These are phyloP conservation scores for Umbelopsis ramanniana DNA, from an alignment of 192 early-diverging fungal genomes.

Conservation along the genomic window DNA sequence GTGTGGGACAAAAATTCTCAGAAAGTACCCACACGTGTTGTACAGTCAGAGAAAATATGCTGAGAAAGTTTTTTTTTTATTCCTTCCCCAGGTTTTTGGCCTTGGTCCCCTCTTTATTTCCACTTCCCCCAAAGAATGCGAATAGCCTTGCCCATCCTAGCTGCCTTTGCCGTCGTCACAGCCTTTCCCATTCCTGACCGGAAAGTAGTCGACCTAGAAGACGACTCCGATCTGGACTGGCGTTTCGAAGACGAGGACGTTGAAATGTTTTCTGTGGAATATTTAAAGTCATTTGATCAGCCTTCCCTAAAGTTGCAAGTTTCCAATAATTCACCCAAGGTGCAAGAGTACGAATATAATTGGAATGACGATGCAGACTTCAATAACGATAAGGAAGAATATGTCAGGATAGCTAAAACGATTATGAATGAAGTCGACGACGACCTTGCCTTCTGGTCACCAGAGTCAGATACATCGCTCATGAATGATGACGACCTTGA, in stretches of 20 bases:
- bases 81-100: background rate
- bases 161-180: conserved; percentile 1
- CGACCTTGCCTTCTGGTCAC: background rate
- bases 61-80: background rate
- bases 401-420: background rate
- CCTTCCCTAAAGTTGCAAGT: background rate
- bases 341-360: background rate
- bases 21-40: background rate
- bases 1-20: background rate
- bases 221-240: conserved; percentile 7
- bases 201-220: background rate
- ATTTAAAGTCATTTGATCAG: background rate
- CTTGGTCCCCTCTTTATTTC: background rate
- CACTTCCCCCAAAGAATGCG: background rate
- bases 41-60: background rate
- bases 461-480: background rate
- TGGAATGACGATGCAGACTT: too few relatives aligned
- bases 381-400: too few relatives aligned
- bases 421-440: conserved; percentile 4
- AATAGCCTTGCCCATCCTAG: conserved; percentile 5
- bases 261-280: conserved; percentile 15
- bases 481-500: conserved; percentile 13
- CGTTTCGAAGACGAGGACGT: conserved; percentile 2
- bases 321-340: background rate
- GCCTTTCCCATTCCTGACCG: background rate